These are phyloP conservation scores for Naematelia encephala DNA, from an alignment of 768 basidiomycete genomes.

Conservation along the genomic window DNA sequence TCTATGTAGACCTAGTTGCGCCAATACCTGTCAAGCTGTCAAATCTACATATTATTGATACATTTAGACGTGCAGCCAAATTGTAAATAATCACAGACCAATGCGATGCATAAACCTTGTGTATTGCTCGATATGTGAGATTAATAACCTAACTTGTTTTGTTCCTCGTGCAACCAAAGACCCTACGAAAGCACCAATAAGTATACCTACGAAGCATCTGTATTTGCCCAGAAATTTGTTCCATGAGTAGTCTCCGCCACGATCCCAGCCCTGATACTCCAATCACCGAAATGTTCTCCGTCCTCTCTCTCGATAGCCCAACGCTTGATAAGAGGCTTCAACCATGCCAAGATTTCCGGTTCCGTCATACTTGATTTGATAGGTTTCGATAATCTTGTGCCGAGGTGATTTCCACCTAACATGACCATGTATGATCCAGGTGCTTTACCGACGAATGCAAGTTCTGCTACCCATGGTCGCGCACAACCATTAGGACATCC, in stretches of 20 bases:
- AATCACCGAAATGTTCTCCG: conserved; percentile 94
- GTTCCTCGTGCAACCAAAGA: too few species aligned
- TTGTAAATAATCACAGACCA: too few species aligned
- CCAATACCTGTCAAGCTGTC: too few species aligned
- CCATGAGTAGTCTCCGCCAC: conserved; percentile 81
- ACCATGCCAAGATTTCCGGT: conserved; percentile 83
- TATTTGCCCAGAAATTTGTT: conserved; percentile 77
- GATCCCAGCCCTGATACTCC: conserved; percentile 85
- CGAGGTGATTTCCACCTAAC: conserved; percentile 91
- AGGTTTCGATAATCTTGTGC: conserved; percentile 92
- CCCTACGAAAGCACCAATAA: too few species aligned
- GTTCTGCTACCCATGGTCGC: conserved; percentile 87
- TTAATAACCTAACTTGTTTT: too few species aligned
- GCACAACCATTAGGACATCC: conserved; percentile 72
- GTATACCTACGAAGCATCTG: conserved; percentile 11
- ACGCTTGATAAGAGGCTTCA: conserved; percentile 87
- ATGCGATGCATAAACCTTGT: too few species aligned
- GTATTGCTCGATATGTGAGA: too few species aligned
- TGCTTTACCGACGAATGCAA: conserved; percentile 95
- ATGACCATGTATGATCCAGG: conserved; percentile 76
- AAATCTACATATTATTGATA: too few species aligned
- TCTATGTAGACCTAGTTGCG: too few species aligned
- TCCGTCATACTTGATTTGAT: conserved; percentile 76
- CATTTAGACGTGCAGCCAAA: too few species aligned
- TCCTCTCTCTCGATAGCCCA: conserved; percentile 82